Conservation (phyloP, 129 eudicot species). For the Deinandra increscens region DNA sequence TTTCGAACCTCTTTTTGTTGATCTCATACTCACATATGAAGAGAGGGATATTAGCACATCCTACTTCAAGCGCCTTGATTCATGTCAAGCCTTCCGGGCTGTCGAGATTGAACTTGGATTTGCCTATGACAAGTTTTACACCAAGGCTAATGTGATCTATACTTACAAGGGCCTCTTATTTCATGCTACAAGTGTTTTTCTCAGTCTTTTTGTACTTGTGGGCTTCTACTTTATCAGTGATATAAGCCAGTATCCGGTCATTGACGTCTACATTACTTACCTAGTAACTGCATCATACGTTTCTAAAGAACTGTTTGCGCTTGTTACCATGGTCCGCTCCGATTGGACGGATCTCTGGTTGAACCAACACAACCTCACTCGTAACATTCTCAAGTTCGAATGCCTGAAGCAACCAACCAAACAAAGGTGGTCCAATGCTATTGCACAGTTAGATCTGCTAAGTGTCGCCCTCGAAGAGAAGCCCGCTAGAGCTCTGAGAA, state of each 20-base stretch:
- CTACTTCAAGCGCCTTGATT: constrained; percentile 25
- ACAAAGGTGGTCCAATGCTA: constrained; percentile 49
- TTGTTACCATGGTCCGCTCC: constrained; percentile 30
- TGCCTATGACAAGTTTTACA: constrained; percentile 47
- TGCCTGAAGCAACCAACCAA: constrained; percentile 22
- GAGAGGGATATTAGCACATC: constrained; percentile 40
- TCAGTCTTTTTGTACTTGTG: constrained; percentile 15
- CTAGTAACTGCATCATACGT: constrained; percentile 34
- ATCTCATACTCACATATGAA: constrained; percentile 51
- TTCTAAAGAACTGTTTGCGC: constrained; percentile 26
- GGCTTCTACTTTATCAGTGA: constrained; percentile 21
- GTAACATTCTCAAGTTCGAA: background rate
- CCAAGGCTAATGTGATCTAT: constrained; percentile 46
- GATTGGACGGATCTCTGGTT: constrained; percentile 49
- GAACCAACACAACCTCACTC: constrained; percentile 28
- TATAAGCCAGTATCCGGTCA: constrained; percentile 3
- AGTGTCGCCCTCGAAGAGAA: constrained; percentile 31
- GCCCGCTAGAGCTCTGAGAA: constrained; percentile 6
- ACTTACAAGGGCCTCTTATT: constrained; percentile 22
- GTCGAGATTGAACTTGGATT: constrained; percentile 55
- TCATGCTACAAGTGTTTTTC: constrained; percentile 27
- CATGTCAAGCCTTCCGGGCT: constrained; percentile 30
- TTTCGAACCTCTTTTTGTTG: constrained; percentile 51
- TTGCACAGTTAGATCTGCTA: constrained; percentile 47
- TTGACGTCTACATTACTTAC: constrained; percentile 41